Conservation (phyloP, 148 eudicot species). For the Persicaria tinctoria region DNA sequence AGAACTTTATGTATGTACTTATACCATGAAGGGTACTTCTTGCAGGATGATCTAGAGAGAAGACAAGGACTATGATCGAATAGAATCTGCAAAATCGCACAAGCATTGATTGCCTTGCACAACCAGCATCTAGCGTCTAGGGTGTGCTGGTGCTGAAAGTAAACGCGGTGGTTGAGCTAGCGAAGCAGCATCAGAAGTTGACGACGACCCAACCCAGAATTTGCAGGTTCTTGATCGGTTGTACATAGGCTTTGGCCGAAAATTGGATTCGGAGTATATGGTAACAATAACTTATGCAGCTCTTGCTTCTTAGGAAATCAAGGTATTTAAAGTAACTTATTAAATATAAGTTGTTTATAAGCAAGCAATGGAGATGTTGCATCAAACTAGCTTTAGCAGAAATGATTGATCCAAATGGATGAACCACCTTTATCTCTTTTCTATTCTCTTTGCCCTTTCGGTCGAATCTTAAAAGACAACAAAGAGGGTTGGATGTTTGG, state of each 20-base stretch:
- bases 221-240: background rate
- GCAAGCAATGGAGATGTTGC: too few species aligned
- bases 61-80: background rate
- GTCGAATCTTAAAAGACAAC: background rate
- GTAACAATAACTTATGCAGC: background rate
- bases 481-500: background rate
- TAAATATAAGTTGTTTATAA: too few species aligned
- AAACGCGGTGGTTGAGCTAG: background rate
- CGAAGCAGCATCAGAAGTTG: background rate
- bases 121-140: background rate
- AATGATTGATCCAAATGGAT: background rate
- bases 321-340: background rate
- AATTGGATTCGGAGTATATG: background rate
- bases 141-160: background rate
- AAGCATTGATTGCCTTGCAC: background rate
- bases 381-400: background rate
- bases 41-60: conserved; percentile 5
- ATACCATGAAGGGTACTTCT: background rate
- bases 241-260: background rate
- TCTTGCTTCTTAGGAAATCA: background rate
- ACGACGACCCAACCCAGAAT: background rate
- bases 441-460: background rate
- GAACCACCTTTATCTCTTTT: background rate
- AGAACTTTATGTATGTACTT: background rate
- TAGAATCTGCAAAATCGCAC: background rate